Conservation (phyloP, 2,329 filamentous ascomycete genomes). For the Neopestalotiopsis rosae region DNA sequence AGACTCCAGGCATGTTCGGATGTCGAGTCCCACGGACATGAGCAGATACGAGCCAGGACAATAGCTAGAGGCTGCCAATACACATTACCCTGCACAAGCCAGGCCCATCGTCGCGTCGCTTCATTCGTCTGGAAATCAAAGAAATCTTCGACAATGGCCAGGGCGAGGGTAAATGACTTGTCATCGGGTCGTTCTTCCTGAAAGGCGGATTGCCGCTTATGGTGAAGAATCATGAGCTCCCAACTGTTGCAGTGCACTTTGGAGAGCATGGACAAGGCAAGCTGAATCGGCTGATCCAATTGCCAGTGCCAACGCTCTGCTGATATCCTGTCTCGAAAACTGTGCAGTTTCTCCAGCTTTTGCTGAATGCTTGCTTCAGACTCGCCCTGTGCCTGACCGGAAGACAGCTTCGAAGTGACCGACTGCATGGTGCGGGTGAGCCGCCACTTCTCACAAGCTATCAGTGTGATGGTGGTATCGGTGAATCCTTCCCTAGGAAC, state of each 20-base stretch:
- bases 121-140: background rate
- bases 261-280: background rate
- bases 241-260: background rate
- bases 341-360: background rate
- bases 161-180: background rate
- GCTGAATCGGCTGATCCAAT: background rate
- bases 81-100: background rate
- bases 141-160: background rate
- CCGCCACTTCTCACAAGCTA: background rate
- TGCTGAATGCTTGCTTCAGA: background rate
- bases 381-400: background rate
- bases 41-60: background rate
- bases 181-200: background rate
- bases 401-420: background rate
- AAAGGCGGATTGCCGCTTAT: background rate
- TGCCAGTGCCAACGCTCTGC: background rate
- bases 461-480: conserved; percentile 45
- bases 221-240: background rate
- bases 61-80: background rate
- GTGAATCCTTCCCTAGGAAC: conserved; percentile 47
- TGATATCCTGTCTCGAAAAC: background rate
- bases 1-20: background rate
- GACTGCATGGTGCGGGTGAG: background rate
- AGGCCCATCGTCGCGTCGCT: background rate
- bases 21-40: background rate